Percentiles rank a stretch among this genome's conserved stretches.
phyloP scores from a whole-genome alignment of 345 rosid genomes.

The Conringia planisiliqua region DNA sequence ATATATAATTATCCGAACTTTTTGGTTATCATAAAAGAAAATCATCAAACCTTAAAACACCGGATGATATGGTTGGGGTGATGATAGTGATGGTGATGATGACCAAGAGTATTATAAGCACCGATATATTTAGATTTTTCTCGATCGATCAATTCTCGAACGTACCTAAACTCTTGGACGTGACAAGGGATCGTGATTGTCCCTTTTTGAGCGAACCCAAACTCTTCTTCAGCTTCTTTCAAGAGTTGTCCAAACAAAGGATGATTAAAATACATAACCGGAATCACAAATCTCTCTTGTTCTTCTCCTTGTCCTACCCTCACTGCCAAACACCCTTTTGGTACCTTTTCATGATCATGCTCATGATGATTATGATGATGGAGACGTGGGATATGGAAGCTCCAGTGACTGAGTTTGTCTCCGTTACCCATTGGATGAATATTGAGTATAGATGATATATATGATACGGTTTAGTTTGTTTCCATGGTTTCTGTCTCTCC shows the following conservation, averaged over 20 bases:
- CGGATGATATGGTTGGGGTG: slow-evolving; percentile 37
- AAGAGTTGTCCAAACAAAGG: slow-evolving; percentile 55
- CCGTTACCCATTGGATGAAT: slow-evolving; percentile 23
- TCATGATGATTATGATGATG: slow-evolving; percentile 14
- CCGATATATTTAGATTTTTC: slow-evolving; percentile 41
- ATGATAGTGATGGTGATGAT: slow-evolving; percentile 35
- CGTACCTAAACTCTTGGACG: slow-evolving; percentile 52
- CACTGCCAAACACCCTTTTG: slow-evolving; percentile 61
- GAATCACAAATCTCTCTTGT: slow-evolving; percentile 56
- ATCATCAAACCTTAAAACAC: slow-evolving; percentile 55
- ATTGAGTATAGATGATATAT: not conserved
- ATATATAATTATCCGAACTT: not conserved
- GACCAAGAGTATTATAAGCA: not conserved
- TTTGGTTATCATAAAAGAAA: not conserved
- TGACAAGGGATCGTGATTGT: slow-evolving; percentile 61
- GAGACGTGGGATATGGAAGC: slow-evolving; percentile 31
- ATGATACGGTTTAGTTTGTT: slow-evolving; percentile 11
- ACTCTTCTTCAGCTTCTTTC: slow-evolving; percentile 58
- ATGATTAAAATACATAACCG: slow-evolving; percentile 54
- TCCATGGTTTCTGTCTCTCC: slow-evolving; percentile 38
- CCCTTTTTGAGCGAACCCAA: slow-evolving; percentile 61
- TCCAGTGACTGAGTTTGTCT: slow-evolving; percentile 28
- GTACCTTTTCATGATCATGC: slow-evolving; percentile 33
- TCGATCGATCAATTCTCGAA: slow-evolving; percentile 52
- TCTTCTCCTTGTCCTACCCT: slow-evolving; percentile 52